Evolutionary conservation across 768 basidiomycete genomes (phyloP), one percentile per base, ranked within the genome.

Genomic region (Galerina marginata): DNA sequence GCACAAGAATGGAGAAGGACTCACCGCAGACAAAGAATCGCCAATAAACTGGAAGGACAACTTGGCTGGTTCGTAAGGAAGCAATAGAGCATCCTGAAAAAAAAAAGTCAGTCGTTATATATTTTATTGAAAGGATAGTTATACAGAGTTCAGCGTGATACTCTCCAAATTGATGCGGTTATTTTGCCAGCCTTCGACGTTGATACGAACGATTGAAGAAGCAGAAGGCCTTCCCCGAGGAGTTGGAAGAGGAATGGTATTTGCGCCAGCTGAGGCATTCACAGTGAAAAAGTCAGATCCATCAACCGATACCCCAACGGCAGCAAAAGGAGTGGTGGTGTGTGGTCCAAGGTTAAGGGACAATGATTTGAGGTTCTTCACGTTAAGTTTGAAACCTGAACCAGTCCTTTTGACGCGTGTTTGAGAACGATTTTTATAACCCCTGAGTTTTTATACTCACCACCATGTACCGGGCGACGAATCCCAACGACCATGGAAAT

Each of bases 121-220:
- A 15, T n/a, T 20, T n/a, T 36, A 14, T 9, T 15, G 49, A 37
- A 15, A 29, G 6, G n/a, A 46, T 46, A 37, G 15, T 7, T 69
- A 15, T 62, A 85, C 83, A 58, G 67, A 29, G 60, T 86, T 85
- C 6, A 86, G 52, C 2, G 64, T 66, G 45, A 86, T 73, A 40
- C 74, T 78, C 65, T 84, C 77, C 5, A 86, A 71, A 61, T 86
- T 81, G 50, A 86, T 78, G 9, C 83, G 78, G 64, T 86, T 86
- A 63, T 86, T 79, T 68, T 86, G 81, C 84, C 85, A 87, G 16
- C 85, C 85, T 60, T 85, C 78, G 5, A 79, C 81, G 55, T 85
- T 83, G 54, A 86, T 70, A 12, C 83, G 68, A 3, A 85, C 74
- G 12, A 80, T 71, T 12, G 70, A 72, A 4, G 70, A 62, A 7